Conservation (phyloP, 2,329 filamentous ascomycete species). For the Leptographium flavum region DNA sequence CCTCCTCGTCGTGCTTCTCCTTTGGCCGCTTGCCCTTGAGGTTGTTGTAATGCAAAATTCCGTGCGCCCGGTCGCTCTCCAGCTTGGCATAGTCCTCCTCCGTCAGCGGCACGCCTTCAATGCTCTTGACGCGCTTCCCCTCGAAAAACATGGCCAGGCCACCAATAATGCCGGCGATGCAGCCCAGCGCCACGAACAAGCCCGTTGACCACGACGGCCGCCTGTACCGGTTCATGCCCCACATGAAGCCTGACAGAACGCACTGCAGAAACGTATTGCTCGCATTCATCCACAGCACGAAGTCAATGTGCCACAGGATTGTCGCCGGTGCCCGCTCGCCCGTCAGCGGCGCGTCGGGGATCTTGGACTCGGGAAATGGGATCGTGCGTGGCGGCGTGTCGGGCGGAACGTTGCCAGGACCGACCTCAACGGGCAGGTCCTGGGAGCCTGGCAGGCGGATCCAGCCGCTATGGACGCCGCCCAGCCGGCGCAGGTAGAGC, state of each 20-base stretch:
- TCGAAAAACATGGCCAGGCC: constrained; percentile 59
- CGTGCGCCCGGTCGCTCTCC: constrained; percentile 35
- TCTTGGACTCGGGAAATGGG: constrained; percentile 49
- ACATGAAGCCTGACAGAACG: constrained; percentile 67
- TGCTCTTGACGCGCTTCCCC: constrained; percentile 54
- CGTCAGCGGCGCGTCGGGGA: constrained; percentile 55
- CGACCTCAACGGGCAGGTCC: constrained; percentile 35
- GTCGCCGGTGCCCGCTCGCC: constrained; percentile 56
- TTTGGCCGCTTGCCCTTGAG: constrained; percentile 36
- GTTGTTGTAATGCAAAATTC: constrained; percentile 45
- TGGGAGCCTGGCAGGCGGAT: constrained; percentile 57
- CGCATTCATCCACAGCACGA: constrained; percentile 65
- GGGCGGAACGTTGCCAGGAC: constrained; percentile 33
- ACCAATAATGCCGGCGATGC: constrained; percentile 50
- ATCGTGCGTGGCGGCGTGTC: constrained; percentile 30
- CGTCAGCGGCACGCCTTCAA: constrained; percentile 56
- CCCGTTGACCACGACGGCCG: constrained; percentile 72
- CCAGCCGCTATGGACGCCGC: constrained; percentile 63
- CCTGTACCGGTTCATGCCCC: constrained; percentile 57
- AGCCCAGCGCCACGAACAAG: constrained; percentile 62
- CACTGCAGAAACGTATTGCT: constrained; percentile 68
- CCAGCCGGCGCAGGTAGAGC: constrained; percentile 50
- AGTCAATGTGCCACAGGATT: constrained; percentile 60
- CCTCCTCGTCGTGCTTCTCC: constrained; percentile 19
- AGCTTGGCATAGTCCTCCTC: constrained; percentile 38